Conservation (phyloP, 2,329 filamentous ascomycete genomes). For the Exserohilum turcica region DNA sequence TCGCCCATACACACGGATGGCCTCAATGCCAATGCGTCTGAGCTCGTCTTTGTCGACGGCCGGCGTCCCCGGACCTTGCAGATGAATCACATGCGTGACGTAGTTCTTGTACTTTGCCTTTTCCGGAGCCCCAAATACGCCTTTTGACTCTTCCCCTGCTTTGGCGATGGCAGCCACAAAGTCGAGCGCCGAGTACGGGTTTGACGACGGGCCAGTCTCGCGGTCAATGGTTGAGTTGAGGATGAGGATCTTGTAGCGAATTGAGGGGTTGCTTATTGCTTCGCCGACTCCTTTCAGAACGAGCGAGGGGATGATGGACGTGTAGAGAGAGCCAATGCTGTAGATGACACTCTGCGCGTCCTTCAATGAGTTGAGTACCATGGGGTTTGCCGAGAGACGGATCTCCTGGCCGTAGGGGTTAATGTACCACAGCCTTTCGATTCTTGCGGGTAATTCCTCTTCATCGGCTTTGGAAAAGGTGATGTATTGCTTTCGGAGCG, state of each 20-base stretch:
- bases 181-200: slow-evolving; percentile 74
- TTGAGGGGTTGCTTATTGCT: slow-evolving; percentile 59
- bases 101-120: slow-evolving; percentile 65
- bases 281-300: slow-evolving; percentile 77
- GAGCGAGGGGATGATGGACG: slow-evolving; percentile 81
- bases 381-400: slow-evolving; percentile 78
- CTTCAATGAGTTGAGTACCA: slow-evolving; percentile 72
- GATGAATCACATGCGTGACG: slow-evolving; percentile 81
- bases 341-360: slow-evolving; percentile 76
- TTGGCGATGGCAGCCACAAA: slow-evolving; percentile 81
- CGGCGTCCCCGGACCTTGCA: slow-evolving; percentile 74
- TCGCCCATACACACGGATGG: slow-evolving; percentile 76
- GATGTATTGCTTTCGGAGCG: slow-evolving; percentile 79
- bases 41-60: slow-evolving; percentile 70
- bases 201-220: slow-evolving; percentile 74
- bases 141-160: slow-evolving; percentile 63
- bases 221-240: slow-evolving; percentile 84
- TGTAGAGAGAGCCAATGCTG: slow-evolving; percentile 93
- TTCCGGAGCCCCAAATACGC: slow-evolving; percentile 11
- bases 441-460: slow-evolving; percentile 76
- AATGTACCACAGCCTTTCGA: slow-evolving; percentile 91
- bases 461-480: slow-evolving; percentile 76
- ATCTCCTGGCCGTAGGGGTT: slow-evolving; percentile 99
- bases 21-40: slow-evolving; percentile 72
- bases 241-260: slow-evolving; percentile 77